Percentiles rank a stretch among this genome's conserved stretches.
These are phyloP conservation scores for Cudoniella acicularis DNA, from an alignment of 495 filamentous ascomycete genomes.

Conservation along the genomic window DNA sequence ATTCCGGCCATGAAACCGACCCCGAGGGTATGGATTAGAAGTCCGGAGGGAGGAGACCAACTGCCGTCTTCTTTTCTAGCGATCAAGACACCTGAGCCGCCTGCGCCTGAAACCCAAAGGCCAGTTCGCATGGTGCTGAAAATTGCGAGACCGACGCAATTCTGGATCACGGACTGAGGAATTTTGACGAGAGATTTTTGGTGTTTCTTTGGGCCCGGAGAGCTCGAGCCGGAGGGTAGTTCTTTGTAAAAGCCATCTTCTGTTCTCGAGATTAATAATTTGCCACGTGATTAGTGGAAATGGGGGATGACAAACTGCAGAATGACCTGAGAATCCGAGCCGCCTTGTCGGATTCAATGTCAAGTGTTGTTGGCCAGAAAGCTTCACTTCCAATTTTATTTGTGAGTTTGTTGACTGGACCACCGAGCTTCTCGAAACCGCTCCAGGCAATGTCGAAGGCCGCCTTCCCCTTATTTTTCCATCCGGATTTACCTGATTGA, in stretches of 20 bases:
- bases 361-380: conserved; percentile 76
- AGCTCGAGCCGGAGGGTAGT: not conserved
- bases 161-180: conserved; percentile 65
- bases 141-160: conserved; percentile 73
- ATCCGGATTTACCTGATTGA: too few relatives aligned
- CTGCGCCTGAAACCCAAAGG: conserved; percentile 75
- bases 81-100: conserved; percentile 68
- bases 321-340: conserved; percentile 77
- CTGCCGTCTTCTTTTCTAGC: conserved; percentile 65
- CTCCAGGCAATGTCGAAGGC: conserved; percentile 44
- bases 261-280: conserved; percentile 18
- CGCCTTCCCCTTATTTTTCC: conserved; percentile 30
- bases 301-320: conserved; percentile 49
- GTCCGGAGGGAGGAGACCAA: conserved; percentile 75
- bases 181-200: conserved; percentile 68
- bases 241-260: conserved; percentile 42
- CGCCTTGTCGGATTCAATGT: conserved; percentile 78
- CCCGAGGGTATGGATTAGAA: conserved; percentile 71
- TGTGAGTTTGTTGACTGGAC: conserved; percentile 68
- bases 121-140: conserved; percentile 83
- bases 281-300: not conserved
- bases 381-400: conserved; percentile 73
- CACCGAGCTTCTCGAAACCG: conserved; percentile 47
- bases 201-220: conserved; percentile 55
- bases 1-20: conserved; percentile 75